Evolutionary conservation across 2,329 filamentous ascomycete species (phyloP), one percentile per base, ranked within the genome.

Genomic region (Fusarium marasasianum): DNA sequence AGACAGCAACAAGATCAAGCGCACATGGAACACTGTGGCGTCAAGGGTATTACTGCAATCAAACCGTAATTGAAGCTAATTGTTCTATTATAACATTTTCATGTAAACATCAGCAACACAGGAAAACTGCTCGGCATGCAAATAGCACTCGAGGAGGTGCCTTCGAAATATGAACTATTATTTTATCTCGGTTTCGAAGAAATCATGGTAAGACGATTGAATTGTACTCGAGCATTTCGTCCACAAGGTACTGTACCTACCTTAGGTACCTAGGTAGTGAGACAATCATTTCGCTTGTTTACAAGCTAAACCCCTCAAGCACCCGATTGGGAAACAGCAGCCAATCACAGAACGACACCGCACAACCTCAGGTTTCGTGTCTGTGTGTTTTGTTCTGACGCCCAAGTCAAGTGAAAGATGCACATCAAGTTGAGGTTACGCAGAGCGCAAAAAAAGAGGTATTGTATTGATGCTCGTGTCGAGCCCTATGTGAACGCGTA

Each of bases 401-500:
- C 12, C 53, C 9, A 35, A 20, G 56, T 33, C 62, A 40, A 51
- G 50, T n/a, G 50, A 37, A 43, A 45, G 43, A 31, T 37, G 35
- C 44, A 58, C n/a, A 31, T 48, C 18, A 33, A 35, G 33, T 43
- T 33, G 14, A 72, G 71, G 55, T 58, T 59, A 73, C 47, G 55
- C 69, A 61, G 51, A 66, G 65, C 55, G 75, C 67, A 59, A 47
- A 70, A 75, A 73, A 73, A 72, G 71, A 69, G 73, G 72, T 76
- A 71, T 75, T 77, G 71, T 78, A 78, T 78, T 78, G 66, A 67
- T 75, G 75, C 75, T 59, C 75, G 63, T 56, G 59, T 68, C 24
- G 72, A 77, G 73, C 69, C 63, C 54, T 76, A 74, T 78, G 70
- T 76, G 75, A 77, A 77, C 75, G 69, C 66, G 75, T 61, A 65